These are phyloP conservation scores for Hypomontagnella monticulosa DNA, from an alignment of 495 filamentous ascomycete genomes.

Conservation along the genomic window DNA sequence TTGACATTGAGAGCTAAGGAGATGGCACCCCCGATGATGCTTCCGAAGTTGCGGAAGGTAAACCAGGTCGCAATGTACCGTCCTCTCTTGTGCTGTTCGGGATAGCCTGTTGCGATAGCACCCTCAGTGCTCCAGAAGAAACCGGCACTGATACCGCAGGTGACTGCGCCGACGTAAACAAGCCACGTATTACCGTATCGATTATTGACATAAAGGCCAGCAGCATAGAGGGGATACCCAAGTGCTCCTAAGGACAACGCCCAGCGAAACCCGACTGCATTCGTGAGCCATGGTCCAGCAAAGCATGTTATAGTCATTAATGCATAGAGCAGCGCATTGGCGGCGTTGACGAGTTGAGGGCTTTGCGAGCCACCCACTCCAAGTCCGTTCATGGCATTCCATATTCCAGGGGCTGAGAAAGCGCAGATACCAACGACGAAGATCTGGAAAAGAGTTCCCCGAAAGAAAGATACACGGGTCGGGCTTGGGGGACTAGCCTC, in stretches of 20 bases:
- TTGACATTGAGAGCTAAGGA: constrained; percentile 58
- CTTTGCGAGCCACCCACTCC: constrained; percentile 59
- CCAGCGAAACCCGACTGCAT: constrained; percentile 57
- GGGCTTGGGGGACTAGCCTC: background rate
- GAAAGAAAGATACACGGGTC: constrained; percentile 20
- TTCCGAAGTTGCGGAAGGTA: constrained; percentile 58
- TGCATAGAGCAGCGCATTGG: constrained; percentile 58
- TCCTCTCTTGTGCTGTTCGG: constrained; percentile 57
- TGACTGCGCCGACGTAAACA: constrained; percentile 56
- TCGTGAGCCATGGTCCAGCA: constrained; percentile 53
- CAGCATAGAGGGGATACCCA: constrained; percentile 59
- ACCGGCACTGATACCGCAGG: constrained; percentile 58
- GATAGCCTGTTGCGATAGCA: constrained; percentile 61
- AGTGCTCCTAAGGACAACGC: constrained; percentile 58
- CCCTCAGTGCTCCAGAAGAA: constrained; percentile 61
- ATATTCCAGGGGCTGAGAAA: constrained; percentile 56
- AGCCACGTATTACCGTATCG: constrained; percentile 61
- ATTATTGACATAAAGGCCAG: constrained; percentile 61
- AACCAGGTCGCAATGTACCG: constrained; percentile 62
- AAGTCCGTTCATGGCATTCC: constrained; percentile 60
- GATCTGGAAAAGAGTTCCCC: constrained; percentile 39
- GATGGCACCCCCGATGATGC: constrained; percentile 60
- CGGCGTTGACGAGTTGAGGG: constrained; percentile 59
- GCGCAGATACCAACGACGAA: constrained; percentile 36
- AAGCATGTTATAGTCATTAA: constrained; percentile 59